Base-by-base conservation (phyloP, 768 basidiomycete species). In the Trametes cingulata region DNA sequence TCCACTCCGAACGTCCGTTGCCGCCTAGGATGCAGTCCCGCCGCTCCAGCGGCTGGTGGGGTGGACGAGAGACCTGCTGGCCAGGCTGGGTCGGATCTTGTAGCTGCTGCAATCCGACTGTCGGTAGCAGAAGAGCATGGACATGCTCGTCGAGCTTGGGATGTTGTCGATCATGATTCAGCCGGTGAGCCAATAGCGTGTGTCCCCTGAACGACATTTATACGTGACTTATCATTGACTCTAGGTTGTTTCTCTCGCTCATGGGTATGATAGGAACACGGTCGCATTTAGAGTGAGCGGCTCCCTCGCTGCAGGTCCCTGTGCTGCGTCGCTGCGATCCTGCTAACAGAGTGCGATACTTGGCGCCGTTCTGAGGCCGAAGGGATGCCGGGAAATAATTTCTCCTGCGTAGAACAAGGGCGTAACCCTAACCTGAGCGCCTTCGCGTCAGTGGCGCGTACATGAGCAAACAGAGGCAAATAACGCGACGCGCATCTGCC, bases 401-500 rank as follows among this genome's bases (percentile, higher is more conserved):
- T 47, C 29, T 55, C 33, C 54, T 15, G 54, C 15, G 54, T 46
- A 43, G 43, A 52, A 25, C 45, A 36, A 17, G 20, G 35, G 35
- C 22, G 43, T 17, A 37, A 55, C 54, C 54, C 54, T 55, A 55
- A 55, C 54, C 54, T 36, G 43, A 4, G 13, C 19, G 13, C 17
- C 6, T 13, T 33, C 60, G 41, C 53, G 48, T 56, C 45, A 46
- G 56, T 62, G 61, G 61, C 61, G 56, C 55, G 42, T 52, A 52
- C 50, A 52, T 42, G 56, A 19, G 37, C 58, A 65, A 65, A 65
- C n/a, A 62, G 9, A 40, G 27, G 19, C 51, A 65, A 60, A 62
- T 47, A 62, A 60, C 64, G 64, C 64, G 64, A 40, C 60, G 53
- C 53, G 60, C 53, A 12, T 27, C 24, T 22, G 36, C 24, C 2